phyloP scores from a whole-genome alignment of 1,284 basidiomycete genomes.

The Trichosporon inkin region DNA sequence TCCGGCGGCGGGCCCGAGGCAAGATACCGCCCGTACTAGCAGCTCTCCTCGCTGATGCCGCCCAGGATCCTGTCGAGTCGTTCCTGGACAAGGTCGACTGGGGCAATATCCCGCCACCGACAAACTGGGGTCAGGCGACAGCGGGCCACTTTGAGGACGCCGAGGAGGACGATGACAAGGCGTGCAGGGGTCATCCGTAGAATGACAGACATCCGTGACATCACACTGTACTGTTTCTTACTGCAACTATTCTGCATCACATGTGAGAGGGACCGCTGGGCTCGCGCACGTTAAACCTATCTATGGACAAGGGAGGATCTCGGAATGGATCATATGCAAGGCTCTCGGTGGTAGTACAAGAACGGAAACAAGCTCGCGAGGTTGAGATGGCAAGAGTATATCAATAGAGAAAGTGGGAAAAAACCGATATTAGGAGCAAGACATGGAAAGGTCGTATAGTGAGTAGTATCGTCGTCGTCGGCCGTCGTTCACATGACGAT shows the following conservation, averaged over 20 bases:
- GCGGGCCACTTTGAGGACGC: neutral
- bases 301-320: constrained; percentile 15
- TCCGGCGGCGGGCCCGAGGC: constrained; percentile 58
- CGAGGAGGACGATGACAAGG: neutral
- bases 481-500: constrained; percentile 40
- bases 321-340: constrained; percentile 10
- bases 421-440: neutral
- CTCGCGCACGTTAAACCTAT: constrained; percentile 12
- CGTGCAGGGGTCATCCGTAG: neutral
- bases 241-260: neutral
- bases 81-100: constrained; percentile 67
- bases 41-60: constrained; percentile 27
- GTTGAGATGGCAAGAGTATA: constrained; percentile 5
- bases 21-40: constrained; percentile 84
- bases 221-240: too few species aligned
- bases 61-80: constrained; percentile 58
- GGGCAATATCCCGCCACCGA: constrained; percentile 15
- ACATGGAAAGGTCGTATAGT: neutral
- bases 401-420: neutral
- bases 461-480: neutral
- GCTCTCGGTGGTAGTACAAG: constrained; percentile 19
- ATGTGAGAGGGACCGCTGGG: neutral
- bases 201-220: too few species aligned
- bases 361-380: constrained; percentile 10
- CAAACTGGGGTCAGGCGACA: neutral